Conservation (phyloP, 345 rosid species). For the Sisymbrium altissimum region DNA sequence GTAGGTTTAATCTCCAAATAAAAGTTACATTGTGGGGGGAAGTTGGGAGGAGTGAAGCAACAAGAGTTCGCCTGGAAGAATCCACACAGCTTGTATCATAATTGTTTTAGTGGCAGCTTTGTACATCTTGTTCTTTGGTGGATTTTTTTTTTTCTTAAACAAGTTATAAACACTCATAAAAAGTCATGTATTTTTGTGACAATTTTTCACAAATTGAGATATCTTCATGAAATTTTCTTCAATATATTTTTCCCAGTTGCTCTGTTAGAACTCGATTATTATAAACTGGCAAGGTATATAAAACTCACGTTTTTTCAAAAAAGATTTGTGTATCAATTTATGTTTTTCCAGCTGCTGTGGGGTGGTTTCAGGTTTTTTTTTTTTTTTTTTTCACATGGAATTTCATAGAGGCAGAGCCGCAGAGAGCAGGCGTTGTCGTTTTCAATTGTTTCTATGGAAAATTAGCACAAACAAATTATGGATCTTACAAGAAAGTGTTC, state of each 20-base stretch:
- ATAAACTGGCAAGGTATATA: too few species aligned
- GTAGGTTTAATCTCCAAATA: slow-evolving; percentile 6
- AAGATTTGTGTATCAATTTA: too few species aligned
- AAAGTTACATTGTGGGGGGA: background rate
- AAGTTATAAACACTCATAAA: background rate
- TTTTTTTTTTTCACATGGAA: too few species aligned
- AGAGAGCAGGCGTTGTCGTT: too few species aligned
- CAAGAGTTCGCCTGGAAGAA: background rate
- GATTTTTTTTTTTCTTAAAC: background rate
- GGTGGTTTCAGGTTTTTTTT: too few species aligned
- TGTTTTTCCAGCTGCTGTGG: background rate
- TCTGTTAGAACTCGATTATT: background rate
- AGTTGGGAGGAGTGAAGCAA: background rate
- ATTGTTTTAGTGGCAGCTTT: slow-evolving; percentile 3
- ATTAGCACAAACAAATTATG: background rate
- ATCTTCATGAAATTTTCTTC: background rate
- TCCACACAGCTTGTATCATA: background rate
- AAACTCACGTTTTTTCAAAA: too few species aligned
- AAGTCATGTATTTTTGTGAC: background rate
- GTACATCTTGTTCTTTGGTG: slow-evolving; percentile 7
- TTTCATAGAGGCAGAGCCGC: too few species aligned
- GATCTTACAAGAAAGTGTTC: background rate
- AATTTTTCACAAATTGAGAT: too few species aligned
- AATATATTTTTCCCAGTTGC: too few species aligned
- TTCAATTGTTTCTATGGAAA: background rate